Conservation (phyloP, 345 rosid genomes). For the Tarenaya hassleriana region DNA sequence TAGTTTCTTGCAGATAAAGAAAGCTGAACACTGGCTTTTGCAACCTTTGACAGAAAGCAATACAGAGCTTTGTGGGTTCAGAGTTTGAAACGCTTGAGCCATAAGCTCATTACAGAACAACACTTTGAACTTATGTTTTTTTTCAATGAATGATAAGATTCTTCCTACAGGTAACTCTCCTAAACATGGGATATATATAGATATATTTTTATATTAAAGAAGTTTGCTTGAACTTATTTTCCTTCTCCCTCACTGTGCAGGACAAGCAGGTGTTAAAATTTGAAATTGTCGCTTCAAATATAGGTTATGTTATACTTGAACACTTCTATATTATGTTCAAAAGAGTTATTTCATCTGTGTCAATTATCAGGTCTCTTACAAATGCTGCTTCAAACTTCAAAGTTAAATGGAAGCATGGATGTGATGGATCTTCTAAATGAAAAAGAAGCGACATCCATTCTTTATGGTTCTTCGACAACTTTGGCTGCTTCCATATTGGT, state of each 20-base stretch:
- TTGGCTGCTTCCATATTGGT: constrained; percentile 78
- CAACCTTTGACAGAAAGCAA: constrained; percentile 56
- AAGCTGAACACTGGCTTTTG: constrained; percentile 51
- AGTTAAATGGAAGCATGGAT: constrained; percentile 46
- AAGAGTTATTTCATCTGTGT: constrained; percentile 29
- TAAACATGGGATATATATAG: background rate
- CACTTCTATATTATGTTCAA: constrained; percentile 52
- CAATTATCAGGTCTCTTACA: constrained; percentile 4
- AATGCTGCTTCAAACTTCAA: background rate
- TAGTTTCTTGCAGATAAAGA: constrained; percentile 32
- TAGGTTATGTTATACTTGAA: constrained; percentile 46
- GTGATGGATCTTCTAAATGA: constrained; percentile 87
- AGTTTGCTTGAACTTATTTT: constrained; percentile 3
- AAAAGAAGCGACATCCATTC: constrained; percentile 48
- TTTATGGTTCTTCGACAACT: constrained; percentile 43
- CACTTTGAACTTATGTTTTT: constrained; percentile 24
- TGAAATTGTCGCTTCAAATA: constrained; percentile 55
- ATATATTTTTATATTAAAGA: constrained; percentile 8
- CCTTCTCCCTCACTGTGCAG: constrained; percentile 7
- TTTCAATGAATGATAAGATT: constrained; percentile 9
- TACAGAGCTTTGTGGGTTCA: constrained; percentile 45
- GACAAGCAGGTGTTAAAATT: constrained; percentile 44
- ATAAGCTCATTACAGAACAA: constrained; percentile 49
- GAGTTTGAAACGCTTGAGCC: constrained; percentile 47
- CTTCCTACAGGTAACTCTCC: constrained; percentile 51